These are phyloP conservation scores for Musa troglodytarum DNA, from an alignment of 176 grass and related monocot species.

Conservation along the genomic window DNA sequence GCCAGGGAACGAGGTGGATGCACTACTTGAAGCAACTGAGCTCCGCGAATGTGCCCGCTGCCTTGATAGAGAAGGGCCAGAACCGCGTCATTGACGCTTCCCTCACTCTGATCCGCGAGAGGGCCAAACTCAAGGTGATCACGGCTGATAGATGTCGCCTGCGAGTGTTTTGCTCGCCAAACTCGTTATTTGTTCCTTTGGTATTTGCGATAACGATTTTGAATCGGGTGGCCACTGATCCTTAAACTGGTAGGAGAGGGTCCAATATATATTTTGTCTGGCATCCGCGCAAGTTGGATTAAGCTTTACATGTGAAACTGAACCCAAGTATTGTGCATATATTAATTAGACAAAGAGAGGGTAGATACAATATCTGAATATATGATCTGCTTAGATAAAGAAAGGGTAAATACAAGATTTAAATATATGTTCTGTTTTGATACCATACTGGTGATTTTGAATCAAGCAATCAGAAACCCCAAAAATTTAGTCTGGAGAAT, in stretches of 20 bases:
- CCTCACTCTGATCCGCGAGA: constrained; percentile 92
- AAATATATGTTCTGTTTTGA: neutral
- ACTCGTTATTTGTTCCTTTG: neutral
- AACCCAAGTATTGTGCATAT: no score
- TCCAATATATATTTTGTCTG: neutral
- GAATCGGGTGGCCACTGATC: neutral
- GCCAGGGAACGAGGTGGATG: constrained; percentile 54
- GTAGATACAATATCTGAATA: neutral
- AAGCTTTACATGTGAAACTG: no score
- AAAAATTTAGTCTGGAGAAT: no score
- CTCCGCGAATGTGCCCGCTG: constrained; percentile 44
- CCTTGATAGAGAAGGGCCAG: constrained; percentile 67
- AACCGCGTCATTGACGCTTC: constrained; percentile 90
- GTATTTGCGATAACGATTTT: neutral
- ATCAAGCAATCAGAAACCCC: no score
- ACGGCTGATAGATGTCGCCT: neutral
- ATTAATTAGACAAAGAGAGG: neutral
- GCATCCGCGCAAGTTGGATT: neutral
- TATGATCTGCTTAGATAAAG: neutral
- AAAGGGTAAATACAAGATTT: neutral
- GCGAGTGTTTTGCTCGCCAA: neutral
- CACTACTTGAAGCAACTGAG: constrained; percentile 53
- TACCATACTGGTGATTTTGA: no score
- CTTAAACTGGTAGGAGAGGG: neutral
- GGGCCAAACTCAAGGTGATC: constrained; percentile 84